phyloP scores from a whole-genome alignment of 2,329 filamentous ascomycete genomes.

The Fusarium begoniae region DNA sequence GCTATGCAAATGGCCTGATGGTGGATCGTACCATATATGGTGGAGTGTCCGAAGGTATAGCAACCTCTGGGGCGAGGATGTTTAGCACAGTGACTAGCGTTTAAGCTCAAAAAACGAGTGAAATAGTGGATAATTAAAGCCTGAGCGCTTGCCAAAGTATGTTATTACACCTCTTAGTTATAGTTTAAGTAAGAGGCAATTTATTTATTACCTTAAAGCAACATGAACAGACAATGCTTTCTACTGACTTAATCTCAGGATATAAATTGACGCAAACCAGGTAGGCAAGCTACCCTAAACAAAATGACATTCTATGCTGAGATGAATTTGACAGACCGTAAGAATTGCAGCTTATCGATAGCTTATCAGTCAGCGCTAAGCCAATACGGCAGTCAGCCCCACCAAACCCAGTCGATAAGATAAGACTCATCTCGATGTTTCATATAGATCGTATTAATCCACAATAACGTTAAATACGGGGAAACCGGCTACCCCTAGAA shows the following conservation, averaged over 20 bases:
- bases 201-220: accelerated
- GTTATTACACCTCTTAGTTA: accelerated
- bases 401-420: neutral
- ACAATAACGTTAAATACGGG: no score
- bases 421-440: neutral
- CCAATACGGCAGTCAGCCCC: no score
- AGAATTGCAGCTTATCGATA: neutral
- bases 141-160: no score
- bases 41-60: no score
- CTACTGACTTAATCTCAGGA: accelerated
- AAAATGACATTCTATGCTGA: accelerated
- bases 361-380: neutral
- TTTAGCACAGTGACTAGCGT: no score
- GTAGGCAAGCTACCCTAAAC: no score
- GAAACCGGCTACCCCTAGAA: no score
- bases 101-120: no score
- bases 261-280: accelerated
- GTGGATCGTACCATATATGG: accelerated
- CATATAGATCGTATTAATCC: no score
- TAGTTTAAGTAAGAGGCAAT: accelerated
- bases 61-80: accelerated
- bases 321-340: no score
- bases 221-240: accelerated
- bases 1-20: no score
- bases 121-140: accelerated